Base-by-base conservation (phyloP, 140 eudicot species). In the Senecio squalidus region DNA sequence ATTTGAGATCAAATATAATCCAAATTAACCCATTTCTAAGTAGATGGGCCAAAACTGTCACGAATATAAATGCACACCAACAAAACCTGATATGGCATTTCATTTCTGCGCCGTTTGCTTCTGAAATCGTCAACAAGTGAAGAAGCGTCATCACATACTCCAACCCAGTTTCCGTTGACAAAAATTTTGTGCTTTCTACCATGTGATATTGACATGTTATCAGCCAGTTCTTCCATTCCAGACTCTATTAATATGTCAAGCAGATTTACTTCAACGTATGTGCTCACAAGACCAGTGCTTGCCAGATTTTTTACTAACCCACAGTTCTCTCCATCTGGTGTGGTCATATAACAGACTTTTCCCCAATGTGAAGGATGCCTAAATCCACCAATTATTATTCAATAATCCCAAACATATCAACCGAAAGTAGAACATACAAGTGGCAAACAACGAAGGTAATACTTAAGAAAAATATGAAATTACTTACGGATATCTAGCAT, bases 361-460 rank as follows among this genome's bases (percentile, higher is more conserved):
- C 98, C 98, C 98, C 98, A 90, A 68, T 90, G 98, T 21, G 98
- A 91, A 36, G 91, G 98, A 60, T 91, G 96, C 54, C 98, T 91
- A 85, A 75, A 83, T 58, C 44, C 72, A 75, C 36, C 84, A 89
- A 36, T 66, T 78, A 18, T 28, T 45, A 28, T n/a, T n/a, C n/a
- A n/a, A n/a, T n/a, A n/a, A n/a, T n/a, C n/a, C n/a, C n/a, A n/a
- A n/a, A n/a, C n/a, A n/a, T n/a, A n/a, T n/a, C n/a, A n/a, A n/a
- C n/a, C n/a, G n/a, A n/a, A n/a, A n/a, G n/a, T n/a, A n/a, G n/a
- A n/a, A n/a, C 26, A 28, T 5, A 43, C 13, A 40, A 14, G 47
- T 56, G 58, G 40, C 16, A 46, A 38, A 52, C 40, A 30, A 47
- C n/a, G 45, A 9, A 28, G 43, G 26, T 9, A 29, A 26, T 34